Base-by-base conservation (phyloP, 2,329 filamentous ascomycete genomes). In the Hysterium pulicare region DNA sequence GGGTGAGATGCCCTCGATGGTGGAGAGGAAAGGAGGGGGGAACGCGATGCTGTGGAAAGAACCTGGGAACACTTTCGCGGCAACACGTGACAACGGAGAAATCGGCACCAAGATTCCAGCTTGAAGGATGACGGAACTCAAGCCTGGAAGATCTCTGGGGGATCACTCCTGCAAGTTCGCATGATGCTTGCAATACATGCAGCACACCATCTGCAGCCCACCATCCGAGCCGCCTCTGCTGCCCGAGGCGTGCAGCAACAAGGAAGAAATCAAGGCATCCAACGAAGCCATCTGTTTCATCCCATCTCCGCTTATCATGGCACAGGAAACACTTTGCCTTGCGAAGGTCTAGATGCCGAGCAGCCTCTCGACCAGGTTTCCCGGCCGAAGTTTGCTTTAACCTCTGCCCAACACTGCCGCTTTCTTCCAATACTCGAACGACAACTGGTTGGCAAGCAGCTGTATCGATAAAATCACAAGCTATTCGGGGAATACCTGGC, bases 191-290 rank as follows among this genome's bases (percentile, higher is more conserved):
- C n/a, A n/a, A n/a, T n/a, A n/a, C 37, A 37, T 46, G 40, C 42
- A 45, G 20, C 37, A 39, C 23, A 39, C 37, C 2, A 39, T 39
- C 37, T 16, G 24, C 9, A 38, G 53, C n/a, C n/a, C n/a, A 58
- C 55, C 58, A 54, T 51, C 38, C 42, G 49, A 58, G 53, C 60
- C 60, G 58, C 48, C 40, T 40, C 23, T 46, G 47, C 61, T 52
- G 47, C 47, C 38, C 38, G 45, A 23, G 31, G 31, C 34, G 33
- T 47, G 44, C 32, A 49, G 9, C 34, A 16, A 31, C 24, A 17
- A 55, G 44, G 55, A 49, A 42, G 40, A 39, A 59, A 59, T 49
- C 58, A 59, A 57, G 55, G 56, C 41, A 41, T 41, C 52, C 45
- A 42, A 34, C 35, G n/a, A n/a, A n/a, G n/a, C n/a, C n/a, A n/a